These are phyloP conservation scores for Eucalyptus virginea DNA, from an alignment of 345 rosid genomes.

Conservation along the genomic window DNA sequence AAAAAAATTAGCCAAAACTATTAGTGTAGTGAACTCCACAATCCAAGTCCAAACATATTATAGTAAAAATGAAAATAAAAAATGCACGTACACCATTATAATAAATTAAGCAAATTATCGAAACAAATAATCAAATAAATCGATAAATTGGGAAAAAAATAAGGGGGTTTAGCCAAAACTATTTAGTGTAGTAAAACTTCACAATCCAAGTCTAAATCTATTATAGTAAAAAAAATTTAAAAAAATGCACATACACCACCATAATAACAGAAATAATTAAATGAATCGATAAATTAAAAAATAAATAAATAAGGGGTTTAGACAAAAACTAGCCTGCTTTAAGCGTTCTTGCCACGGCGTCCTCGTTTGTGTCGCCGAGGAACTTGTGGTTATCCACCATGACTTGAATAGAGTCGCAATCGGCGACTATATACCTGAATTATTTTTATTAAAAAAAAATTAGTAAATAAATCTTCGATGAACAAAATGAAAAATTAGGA, in stretches of 20 bases:
- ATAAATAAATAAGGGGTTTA: background rate
- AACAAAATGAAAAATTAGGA: background rate
- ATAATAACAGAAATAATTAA: no score
- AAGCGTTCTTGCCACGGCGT: constrained; percentile 35
- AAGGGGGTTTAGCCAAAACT: background rate
- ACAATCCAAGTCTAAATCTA: no score
- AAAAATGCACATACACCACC: no score
- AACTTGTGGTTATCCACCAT: constrained; percentile 28
- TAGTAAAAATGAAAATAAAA: background rate
- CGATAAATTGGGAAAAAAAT: background rate
- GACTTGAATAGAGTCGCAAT: constrained; percentile 40
- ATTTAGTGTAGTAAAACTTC: no score
- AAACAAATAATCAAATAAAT: no score
- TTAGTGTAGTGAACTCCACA: no score
- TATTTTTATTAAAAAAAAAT: no score
- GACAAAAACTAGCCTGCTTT: constrained; percentile 28
- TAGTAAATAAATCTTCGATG: background rate
- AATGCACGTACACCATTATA: background rate
- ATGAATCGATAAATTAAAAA: no score
- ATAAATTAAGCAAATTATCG: background rate
- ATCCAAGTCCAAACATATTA: no score
- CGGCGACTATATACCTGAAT: constrained; percentile 46
- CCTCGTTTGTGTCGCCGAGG: constrained; percentile 33
- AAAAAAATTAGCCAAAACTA: no score
- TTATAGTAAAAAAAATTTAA: no score